Conservation (phyloP, 331 rosid genomes). For the Acacia pycnantha region DNA sequence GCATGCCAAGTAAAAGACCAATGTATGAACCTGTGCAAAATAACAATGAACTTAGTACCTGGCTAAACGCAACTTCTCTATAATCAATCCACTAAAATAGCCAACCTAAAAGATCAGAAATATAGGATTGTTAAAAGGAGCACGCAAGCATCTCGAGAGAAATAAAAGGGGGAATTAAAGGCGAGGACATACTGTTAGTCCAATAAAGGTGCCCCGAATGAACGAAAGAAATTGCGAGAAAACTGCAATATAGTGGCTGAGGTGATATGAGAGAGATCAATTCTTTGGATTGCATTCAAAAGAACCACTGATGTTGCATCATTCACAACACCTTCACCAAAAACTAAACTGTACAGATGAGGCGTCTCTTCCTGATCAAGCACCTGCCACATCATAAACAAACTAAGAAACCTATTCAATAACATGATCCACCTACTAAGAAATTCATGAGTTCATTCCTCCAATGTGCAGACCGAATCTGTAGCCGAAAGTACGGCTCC, state of each 20-base stretch:
- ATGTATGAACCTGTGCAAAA: not conserved
- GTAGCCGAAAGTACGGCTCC: slow-evolving; percentile 79
- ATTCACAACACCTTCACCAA: slow-evolving; percentile 77
- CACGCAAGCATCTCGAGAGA: not conserved
- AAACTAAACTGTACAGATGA: slow-evolving; percentile 62
- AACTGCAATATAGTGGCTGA: slow-evolving; percentile 38
- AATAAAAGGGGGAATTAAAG: not conserved
- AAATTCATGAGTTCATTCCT: slow-evolving; percentile 34
- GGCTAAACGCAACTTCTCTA: slow-evolving; percentile 58
- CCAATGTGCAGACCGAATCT: slow-evolving; percentile 68
- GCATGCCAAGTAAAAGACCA: not conserved
- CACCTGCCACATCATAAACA: slow-evolving; percentile 47
- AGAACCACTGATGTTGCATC: slow-evolving; percentile 76
- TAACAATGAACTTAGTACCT: slow-evolving; percentile 37
- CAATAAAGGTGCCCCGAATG: slow-evolving; percentile 56
- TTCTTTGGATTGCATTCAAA: slow-evolving; percentile 63
- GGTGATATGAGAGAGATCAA: slow-evolving; percentile 57
- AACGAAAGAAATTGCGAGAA: slow-evolving; percentile 39
- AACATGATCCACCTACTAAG: not conserved
- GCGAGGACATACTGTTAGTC: slow-evolving; percentile 50
- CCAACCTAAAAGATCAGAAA: slow-evolving; percentile 53
- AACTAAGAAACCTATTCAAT: slow-evolving; percentile 16
- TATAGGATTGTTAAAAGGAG: not conserved
- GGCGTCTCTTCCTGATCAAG: slow-evolving; percentile 81
- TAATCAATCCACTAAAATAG: slow-evolving; percentile 53